Evolutionary conservation across 2,329 filamentous ascomycete genomes (phyloP).

Genomic region (Chaetothyriales sp.): DNA sequence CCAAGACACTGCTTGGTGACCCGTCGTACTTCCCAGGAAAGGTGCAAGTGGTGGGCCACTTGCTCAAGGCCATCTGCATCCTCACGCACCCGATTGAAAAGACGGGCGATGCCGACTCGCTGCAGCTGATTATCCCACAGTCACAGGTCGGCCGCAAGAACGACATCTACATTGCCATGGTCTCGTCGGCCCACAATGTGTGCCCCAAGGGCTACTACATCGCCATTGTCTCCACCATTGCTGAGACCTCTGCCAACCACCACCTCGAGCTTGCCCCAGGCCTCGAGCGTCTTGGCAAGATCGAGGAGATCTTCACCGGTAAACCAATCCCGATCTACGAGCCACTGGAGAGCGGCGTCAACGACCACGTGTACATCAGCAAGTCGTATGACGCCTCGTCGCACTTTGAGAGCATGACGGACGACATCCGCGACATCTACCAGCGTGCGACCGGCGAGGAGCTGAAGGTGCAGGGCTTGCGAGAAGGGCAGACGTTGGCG

Average conservation of each 20-base stretch:
- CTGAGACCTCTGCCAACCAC: constrained; percentile 81
- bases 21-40: constrained; percentile 92
- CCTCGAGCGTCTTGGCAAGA: constrained; percentile 77
- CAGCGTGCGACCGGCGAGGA: constrained; percentile 67
- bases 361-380: constrained; percentile 90
- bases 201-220: constrained; percentile 99
- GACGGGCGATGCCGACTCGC: constrained; percentile 75
- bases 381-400: constrained; percentile 97
- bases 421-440: constrained; percentile 93
- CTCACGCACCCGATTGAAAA: constrained; percentile 86
- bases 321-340: constrained; percentile 87
- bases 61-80: constrained; percentile 94
- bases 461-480: constrained; percentile 71
- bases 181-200: constrained; percentile 91
- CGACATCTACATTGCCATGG: constrained; percentile 93
- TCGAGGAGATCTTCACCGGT: constrained; percentile 96
- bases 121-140: constrained; percentile 94
- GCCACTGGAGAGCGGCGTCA: constrained; percentile 64
- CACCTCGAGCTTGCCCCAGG: constrained; percentile 88
- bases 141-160: constrained; percentile 94
- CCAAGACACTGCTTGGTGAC: constrained; percentile 88
- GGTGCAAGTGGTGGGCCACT: constrained; percentile 71
- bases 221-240: constrained; percentile 94
- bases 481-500: constrained; percentile 45
- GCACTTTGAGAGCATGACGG: constrained; percentile 88